phyloP scores from a whole-genome alignment of 2,329 filamentous ascomycete species.

The Herpotrichia juniperi region DNA sequence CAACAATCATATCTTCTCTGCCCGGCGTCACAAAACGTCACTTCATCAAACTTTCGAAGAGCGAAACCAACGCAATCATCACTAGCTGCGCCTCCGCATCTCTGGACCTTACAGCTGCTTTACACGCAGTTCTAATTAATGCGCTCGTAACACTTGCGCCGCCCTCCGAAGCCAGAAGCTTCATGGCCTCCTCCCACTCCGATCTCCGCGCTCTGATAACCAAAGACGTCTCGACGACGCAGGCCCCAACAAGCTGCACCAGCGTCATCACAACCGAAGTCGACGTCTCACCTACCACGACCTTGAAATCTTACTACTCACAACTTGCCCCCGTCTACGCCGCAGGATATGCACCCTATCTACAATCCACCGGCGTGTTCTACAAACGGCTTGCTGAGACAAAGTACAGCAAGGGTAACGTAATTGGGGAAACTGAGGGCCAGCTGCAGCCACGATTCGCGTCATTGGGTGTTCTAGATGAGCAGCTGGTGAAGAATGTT shows the following conservation, averaged over 20 bases:
- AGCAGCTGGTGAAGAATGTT: slow-evolving; percentile 21
- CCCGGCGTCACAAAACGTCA: slow-evolving; percentile 14
- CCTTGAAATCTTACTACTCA: slow-evolving; percentile 21
- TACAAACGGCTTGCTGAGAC: slow-evolving; percentile 24
- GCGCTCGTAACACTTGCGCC: slow-evolving; percentile 20
- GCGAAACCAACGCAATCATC: slow-evolving; percentile 21
- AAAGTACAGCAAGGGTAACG: slow-evolving; percentile 11
- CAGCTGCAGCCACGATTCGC: slow-evolving; percentile 24
- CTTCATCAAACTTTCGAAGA: slow-evolving; percentile 15
- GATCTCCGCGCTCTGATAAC: slow-evolving; percentile 27
- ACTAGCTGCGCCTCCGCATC: slow-evolving; percentile 12
- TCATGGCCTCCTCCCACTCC: slow-evolving; percentile 32
- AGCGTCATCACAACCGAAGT: slow-evolving; percentile 27
- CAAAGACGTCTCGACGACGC: slow-evolving; percentile 19
- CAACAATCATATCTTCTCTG: slow-evolving; percentile 9
- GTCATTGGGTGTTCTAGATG: slow-evolving; percentile 23
- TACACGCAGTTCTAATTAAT: slow-evolving; percentile 25
- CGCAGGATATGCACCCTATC: slow-evolving; percentile 21
- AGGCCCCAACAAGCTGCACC: slow-evolving; percentile 26
- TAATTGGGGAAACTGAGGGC: slow-evolving; percentile 12
- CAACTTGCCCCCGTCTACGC: slow-evolving; percentile 27
- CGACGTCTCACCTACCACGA: slow-evolving; percentile 20
- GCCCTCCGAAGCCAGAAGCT: slow-evolving; percentile 19
- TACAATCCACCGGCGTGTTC: slow-evolving; percentile 23
- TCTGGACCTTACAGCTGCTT: slow-evolving; percentile 14